Evolutionary conservation across 1,284 basidiomycete species (phyloP).

Genomic region (Rhodotorula mucilaginosa): DNA sequence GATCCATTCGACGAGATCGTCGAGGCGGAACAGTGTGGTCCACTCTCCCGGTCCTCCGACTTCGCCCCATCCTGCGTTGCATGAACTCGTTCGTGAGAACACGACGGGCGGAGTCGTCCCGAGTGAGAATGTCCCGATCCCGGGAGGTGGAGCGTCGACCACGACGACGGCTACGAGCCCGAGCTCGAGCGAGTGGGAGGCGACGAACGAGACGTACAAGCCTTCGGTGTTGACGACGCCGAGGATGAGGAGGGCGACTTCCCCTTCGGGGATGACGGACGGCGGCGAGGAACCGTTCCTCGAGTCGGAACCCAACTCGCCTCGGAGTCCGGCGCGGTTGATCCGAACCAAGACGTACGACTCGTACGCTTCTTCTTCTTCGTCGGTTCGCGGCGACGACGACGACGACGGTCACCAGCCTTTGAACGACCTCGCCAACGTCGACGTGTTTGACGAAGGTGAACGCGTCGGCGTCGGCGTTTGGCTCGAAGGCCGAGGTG

Average conservation of each 20-base stretch:
- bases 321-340: conserved; percentile 1
- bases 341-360: conserved; percentile 20
- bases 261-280: conserved; percentile 1
- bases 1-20: conserved; percentile 11
- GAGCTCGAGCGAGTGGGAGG: conserved; percentile 17
- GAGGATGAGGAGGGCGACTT: not conserved
- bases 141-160: conserved; percentile 16
- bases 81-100: conserved; percentile 35
- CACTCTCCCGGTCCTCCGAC: not conserved
- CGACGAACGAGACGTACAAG: conserved; percentile 31
- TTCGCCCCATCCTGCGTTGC: conserved; percentile 24
- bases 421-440: conserved; percentile 15
- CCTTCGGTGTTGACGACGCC: conserved; percentile 18
- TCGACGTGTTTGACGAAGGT: conserved; percentile 43
- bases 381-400: conserved; percentile 3
- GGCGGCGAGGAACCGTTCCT: conserved; percentile 39
- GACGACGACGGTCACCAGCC: not conserved
- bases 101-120: conserved; percentile 31
- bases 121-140: not conserved
- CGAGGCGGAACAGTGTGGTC: conserved; percentile 1
- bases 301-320: conserved; percentile 34
- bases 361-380: conserved; percentile 7
- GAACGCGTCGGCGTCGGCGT: conserved; percentile 43
- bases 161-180: not conserved
- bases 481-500: conserved; percentile 40